phyloP scores from a whole-genome alignment of 306 rosid species.

The Potentilla sterilis region DNA sequence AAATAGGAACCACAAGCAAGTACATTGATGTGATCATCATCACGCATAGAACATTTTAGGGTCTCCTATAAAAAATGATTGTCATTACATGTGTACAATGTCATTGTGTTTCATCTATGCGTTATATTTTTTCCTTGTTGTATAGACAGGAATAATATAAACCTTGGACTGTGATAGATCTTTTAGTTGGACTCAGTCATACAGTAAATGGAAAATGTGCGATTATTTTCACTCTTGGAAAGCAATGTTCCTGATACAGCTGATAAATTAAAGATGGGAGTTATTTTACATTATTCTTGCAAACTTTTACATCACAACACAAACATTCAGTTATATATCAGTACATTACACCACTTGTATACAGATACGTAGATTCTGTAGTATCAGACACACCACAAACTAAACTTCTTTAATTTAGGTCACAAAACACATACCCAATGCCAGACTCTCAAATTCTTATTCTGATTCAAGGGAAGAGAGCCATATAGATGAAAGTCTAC shows the following conservation, averaged over 20 bases:
- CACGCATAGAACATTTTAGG: not conserved
- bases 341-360: constrained; percentile 30
- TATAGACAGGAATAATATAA: not conserved
- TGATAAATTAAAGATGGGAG: not conserved
- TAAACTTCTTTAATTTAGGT: constrained; percentile 7
- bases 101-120: not conserved
- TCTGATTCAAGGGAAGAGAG: constrained; percentile 32
- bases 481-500: constrained; percentile 19
- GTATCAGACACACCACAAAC: constrained; percentile 16
- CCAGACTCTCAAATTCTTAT: constrained; percentile 30
- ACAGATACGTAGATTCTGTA: constrained; percentile 10
- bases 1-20: not conserved
- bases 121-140: not conserved
- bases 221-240: not conserved
- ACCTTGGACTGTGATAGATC: not conserved
- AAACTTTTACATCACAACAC: not conserved
- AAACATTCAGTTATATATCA: constrained; percentile 17
- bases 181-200: not conserved
- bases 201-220: not conserved
- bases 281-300: constrained; percentile 14
- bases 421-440: constrained; percentile 22
- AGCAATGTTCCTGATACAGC: not conserved
- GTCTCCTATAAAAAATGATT: not conserved
- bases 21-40: not conserved
- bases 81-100: not conserved